A percentile compares a stretch with the other conserved stretches of the same genome.
These are phyloP conservation scores for Epicoccum sorghinum DNA, from an alignment of 2,329 filamentous ascomycete species.

Conservation along the genomic window DNA sequence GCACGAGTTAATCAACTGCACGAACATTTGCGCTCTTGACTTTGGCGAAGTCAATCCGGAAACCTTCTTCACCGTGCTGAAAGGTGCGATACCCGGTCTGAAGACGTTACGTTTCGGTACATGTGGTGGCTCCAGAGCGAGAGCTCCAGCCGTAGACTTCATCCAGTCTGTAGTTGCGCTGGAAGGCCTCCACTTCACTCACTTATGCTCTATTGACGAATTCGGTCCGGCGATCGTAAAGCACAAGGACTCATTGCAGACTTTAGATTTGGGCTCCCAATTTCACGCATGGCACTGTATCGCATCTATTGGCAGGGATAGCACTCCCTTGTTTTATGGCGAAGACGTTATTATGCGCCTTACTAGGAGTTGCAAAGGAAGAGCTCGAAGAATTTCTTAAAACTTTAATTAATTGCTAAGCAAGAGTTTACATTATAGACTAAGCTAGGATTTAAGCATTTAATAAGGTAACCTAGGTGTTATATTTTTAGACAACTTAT, in stretches of 20 bases:
- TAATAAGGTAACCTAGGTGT: too few species aligned
- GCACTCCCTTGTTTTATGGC: too few species aligned
- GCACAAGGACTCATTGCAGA: conserved; percentile 11
- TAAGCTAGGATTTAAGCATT: too few species aligned
- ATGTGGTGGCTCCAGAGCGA: too few species aligned
- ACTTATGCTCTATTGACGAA: background rate
- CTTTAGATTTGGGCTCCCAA: background rate
- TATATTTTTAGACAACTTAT: too few species aligned
- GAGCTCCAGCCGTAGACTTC: background rate
- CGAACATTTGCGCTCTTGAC: conserved; percentile 12
- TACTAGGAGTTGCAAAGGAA: too few species aligned
- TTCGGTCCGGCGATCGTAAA: conserved; percentile 15
- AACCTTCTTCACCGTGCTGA: conserved; percentile 8
- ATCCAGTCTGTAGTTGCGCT: background rate
- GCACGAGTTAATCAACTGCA: background rate
- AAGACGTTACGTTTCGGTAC: background rate
- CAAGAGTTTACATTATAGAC: too few species aligned
- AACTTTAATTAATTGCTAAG: too few species aligned
- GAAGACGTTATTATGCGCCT: too few species aligned
- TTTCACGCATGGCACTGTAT: too few species aligned
- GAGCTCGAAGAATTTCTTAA: too few species aligned
- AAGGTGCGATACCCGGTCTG: conserved; percentile 1
- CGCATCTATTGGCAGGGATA: too few species aligned
- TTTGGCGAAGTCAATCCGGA: conserved; percentile 12
- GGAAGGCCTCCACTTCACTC: background rate